phyloP scores from a whole-genome alignment of 2,329 filamentous ascomycete species.

The Trichoderma sp. region DNA sequence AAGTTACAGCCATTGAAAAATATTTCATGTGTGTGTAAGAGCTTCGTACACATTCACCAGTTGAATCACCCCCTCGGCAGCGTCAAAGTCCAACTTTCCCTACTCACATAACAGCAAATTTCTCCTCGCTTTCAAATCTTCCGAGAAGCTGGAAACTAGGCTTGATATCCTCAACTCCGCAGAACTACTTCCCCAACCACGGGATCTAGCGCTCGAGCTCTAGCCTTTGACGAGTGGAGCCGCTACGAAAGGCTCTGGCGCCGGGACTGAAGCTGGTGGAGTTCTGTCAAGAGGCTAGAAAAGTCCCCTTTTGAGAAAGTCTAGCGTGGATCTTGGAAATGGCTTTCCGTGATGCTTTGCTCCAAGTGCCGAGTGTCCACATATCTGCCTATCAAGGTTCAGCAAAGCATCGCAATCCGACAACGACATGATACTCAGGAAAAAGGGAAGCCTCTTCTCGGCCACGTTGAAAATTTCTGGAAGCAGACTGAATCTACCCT shows the following conservation, averaged over 20 bases:
- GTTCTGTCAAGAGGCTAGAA: background rate
- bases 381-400: background rate
- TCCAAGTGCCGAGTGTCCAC: background rate
- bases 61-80: background rate
- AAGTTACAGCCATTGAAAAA: background rate
- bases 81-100: background rate
- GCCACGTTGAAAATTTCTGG: background rate
- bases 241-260: background rate
- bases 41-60: background rate
- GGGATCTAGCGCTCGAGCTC: background rate
- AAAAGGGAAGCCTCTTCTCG: background rate
- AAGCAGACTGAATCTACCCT: background rate
- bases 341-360: background rate
- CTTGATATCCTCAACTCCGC: background rate
- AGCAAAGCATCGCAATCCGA: background rate
- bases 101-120: background rate
- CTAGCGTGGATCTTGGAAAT: background rate
- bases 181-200: background rate
- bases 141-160: background rate
- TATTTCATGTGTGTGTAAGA: background rate
- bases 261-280: background rate
- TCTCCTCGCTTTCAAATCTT: background rate
- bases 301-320: background rate
- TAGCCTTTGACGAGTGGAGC: background rate
- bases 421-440: background rate